phyloP scores from a whole-genome alignment of 441 rosid species.

The Pelargonium fulgidum region DNA sequence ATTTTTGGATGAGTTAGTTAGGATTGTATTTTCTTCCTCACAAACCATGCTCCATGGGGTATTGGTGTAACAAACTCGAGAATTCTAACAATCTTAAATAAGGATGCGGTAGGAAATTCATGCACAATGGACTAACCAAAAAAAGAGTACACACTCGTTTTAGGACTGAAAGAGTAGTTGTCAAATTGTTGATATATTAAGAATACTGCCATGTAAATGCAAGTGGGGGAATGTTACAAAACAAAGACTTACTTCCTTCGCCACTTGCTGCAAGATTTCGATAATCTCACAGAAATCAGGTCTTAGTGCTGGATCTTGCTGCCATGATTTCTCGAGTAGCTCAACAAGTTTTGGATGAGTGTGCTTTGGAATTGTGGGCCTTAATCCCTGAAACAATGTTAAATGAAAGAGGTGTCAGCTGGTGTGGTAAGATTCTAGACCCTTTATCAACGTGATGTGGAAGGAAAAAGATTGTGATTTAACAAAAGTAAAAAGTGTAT shows the following conservation, averaged over 20 bases:
- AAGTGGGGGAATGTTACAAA: background rate
- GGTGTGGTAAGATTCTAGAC: background rate
- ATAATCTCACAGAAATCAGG: slow-evolving; percentile 58
- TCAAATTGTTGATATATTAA: background rate
- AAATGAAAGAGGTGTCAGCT: background rate
- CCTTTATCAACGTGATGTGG: background rate
- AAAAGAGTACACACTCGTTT: too few relatives aligned
- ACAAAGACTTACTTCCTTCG: slow-evolving; percentile 38
- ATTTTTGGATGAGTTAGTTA: too few relatives aligned
- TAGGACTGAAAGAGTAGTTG: background rate
- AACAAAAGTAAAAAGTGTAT: background rate
- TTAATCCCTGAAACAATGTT: slow-evolving; percentile 38
- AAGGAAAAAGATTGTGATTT: background rate
- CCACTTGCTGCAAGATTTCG: slow-evolving; percentile 39
- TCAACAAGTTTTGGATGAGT: slow-evolving; percentile 47
- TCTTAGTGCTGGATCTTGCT: slow-evolving; percentile 53
- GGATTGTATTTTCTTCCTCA: too few relatives aligned
- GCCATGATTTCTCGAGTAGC: slow-evolving; percentile 59
- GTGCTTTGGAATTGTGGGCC: slow-evolving; percentile 53
- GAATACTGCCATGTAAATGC: background rate
- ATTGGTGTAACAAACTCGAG: too few relatives aligned
- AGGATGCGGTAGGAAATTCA: too few relatives aligned
- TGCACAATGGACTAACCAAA: too few relatives aligned
- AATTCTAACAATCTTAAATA: too few relatives aligned
- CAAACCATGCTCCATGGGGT: too few relatives aligned